Base-by-base conservation (phyloP, 2,329 filamentous ascomycete genomes). In the Penicillium polonicum region DNA sequence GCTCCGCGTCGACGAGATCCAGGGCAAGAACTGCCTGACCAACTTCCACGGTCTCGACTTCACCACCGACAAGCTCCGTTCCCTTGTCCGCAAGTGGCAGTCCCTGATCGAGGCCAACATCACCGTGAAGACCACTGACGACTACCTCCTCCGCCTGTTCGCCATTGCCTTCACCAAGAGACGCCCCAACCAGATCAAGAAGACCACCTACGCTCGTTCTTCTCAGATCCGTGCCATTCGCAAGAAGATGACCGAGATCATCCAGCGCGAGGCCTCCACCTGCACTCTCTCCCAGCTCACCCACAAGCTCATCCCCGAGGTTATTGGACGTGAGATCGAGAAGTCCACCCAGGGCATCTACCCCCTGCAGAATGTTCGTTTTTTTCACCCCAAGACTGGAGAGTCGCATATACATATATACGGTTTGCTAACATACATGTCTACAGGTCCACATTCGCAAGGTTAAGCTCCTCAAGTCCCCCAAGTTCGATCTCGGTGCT, bases 31-130 rank as follows among this genome's bases (percentile, higher is more conserved):
- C 89, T 97, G 94, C 85, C 84, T 99, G 81, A 97, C 94, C 86
- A 97, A 97, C 88, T 99, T 99, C 90, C 92, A 99, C 88, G 94
- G 94, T 73, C 88, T 99, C 79, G 94, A 99, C 84, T 97, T 99
- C 89, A 99, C 94, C 78, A 97, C 94, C 73, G 94, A 99, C 88
- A 99, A 99, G 88, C 89, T 99, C 74, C 91, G 94, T 78, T 97
- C 94, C 66, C 89, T 99, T 69, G 94, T 99, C 73, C 92, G 94
- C 84, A 99, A 99, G 86, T 99, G 94, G 94, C 94, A 99, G 83
- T 89, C 92, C 66, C 86, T 99, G 76, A 97, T 99, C 72, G 94
- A 99, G 88, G 94, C 94, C 85, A 99, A 99, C 81, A 88, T 97
- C 76, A 96, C 95, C 69, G 92, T 99, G 85, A 97, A 97, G 90